phyloP scores from a whole-genome alignment of 2,329 filamentous ascomycete species.

The Dryadomyces quercivorus region DNA sequence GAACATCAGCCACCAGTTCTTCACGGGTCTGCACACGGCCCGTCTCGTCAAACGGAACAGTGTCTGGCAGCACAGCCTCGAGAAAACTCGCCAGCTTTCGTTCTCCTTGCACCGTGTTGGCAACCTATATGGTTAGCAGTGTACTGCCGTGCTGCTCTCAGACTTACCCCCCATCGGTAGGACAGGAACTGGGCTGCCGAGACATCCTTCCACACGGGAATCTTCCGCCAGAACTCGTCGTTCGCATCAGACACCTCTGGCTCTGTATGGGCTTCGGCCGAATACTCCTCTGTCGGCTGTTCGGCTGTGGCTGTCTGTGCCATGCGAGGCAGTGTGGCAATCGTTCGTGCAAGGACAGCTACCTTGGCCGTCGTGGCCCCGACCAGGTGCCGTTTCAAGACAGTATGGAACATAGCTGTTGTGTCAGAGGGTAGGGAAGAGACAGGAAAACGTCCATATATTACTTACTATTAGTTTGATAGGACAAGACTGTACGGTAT shows the following conservation, averaged over 20 bases:
- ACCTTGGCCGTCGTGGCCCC: too few species aligned
- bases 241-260: too few species aligned
- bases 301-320: not conserved
- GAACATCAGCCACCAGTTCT: constrained; percentile 41
- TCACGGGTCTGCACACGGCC: constrained; percentile 29
- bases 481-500: too few species aligned
- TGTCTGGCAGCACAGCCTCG: constrained; percentile 33
- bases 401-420: too few species aligned
- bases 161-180: constrained; percentile 41
- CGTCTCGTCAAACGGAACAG: constrained; percentile 26
- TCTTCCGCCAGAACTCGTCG: constrained; percentile 37
- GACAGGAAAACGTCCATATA: too few species aligned
- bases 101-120: constrained; percentile 36
- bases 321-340: not conserved
- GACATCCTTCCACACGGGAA: constrained; percentile 36
- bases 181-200: constrained; percentile 35
- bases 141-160: too few species aligned
- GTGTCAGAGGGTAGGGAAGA: too few species aligned
- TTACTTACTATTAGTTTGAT: too few species aligned
- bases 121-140: constrained; percentile 21
- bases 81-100: constrained; percentile 36
- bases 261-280: too few species aligned
- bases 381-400: too few species aligned
- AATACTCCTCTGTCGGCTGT: not conserved
- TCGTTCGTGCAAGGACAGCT: not conserved